Evolutionary conservation across 768 basidiomycete species (phyloP), one percentile per base, ranked within the genome.

Genomic region (Mycena olivaceomarginata): DNA sequence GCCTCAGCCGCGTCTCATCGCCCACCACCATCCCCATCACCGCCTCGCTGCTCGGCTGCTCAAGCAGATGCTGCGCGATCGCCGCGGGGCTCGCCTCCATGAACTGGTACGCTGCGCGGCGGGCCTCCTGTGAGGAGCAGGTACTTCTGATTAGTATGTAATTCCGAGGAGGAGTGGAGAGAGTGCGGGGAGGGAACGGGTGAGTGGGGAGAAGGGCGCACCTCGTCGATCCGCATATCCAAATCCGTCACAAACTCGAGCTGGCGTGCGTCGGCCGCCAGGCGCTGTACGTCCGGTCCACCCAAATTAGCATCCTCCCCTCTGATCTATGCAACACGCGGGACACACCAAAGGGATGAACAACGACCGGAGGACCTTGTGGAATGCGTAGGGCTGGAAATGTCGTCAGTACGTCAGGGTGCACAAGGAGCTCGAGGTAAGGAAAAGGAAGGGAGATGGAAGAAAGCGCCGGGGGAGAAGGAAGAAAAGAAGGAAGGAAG

Each of bases 1-100:
- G 93, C 82, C 93, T 87, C 65, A 94, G 82, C 12, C 94, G 89
- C 77, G 92, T 93, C 80, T 94, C 93, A 78, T 95, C 93, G 31
- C 94, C 94, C 16, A 94, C 90, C 53, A 95, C 93, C 72, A 90
- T 85, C 2, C 91, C 92, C 65, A 89, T 87, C 62, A 85, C 86
- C 15, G 81, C 82, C 25, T 81, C 81, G 41, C 80, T 75, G 59
- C 80, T 83, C 4, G 86, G 84, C 51, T 86, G 72, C 39, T 86
- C 84, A 20, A 68, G 74, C 48, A 89, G 40, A 13, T 78, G 81
- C 45, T 78, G 78, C 37, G 79, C 76, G 48, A 88, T 86, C 15
- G 73, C 81, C 18, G 85, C 86, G 31, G 82, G 80, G 22, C 80
- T 81, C 59, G 89, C 85, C n/a, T 90, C 90, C 76, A 85, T 80